A percentile compares a stretch with the other conserved stretches of the same genome.
Evolutionary conservation across 176 grass and related monocot genomes (phyloP).

Genomic region (Triticum timopheevii): DNA sequence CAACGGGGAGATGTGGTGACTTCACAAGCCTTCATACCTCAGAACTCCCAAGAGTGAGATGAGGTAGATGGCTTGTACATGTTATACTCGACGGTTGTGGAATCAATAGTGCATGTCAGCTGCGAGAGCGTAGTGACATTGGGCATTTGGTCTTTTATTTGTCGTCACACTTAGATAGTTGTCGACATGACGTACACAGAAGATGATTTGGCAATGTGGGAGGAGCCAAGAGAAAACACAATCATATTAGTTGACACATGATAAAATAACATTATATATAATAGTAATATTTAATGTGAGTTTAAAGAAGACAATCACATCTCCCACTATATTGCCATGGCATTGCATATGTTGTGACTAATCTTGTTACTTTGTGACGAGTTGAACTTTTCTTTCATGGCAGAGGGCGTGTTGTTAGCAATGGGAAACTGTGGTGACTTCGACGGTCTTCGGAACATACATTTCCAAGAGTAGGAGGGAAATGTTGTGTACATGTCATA

Average conservation of each 20-base stretch:
- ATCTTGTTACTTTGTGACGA: neutral
- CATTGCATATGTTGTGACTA: neutral
- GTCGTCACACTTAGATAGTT: neutral
- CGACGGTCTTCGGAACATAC: no score
- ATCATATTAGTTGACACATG: no score
- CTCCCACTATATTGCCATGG: neutral
- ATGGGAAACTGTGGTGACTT: no score
- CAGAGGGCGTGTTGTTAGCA: no score
- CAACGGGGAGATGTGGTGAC: neutral
- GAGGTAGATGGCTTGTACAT: rapidly evolving
- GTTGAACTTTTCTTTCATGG: no score
- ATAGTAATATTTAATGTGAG: neutral
- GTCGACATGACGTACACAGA: neutral
- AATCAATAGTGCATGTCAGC: no score
- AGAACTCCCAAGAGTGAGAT: neutral
- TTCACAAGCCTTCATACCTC: neutral
- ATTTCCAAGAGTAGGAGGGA: neutral
- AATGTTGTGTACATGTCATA: neutral
- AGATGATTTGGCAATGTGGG: neutral
- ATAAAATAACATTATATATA: no score
- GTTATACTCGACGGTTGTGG: neutral
- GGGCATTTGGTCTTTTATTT: neutral
- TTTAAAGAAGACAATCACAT: neutral
- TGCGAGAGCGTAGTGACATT: neutral
- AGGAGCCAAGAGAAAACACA: neutral